A percentile compares a stretch with the other conserved stretches of the same genome.
These are phyloP conservation scores for Cryptococcus jaspeensis DNA, from an alignment of 1,284 basidiomycete species.

Conservation along the genomic window DNA sequence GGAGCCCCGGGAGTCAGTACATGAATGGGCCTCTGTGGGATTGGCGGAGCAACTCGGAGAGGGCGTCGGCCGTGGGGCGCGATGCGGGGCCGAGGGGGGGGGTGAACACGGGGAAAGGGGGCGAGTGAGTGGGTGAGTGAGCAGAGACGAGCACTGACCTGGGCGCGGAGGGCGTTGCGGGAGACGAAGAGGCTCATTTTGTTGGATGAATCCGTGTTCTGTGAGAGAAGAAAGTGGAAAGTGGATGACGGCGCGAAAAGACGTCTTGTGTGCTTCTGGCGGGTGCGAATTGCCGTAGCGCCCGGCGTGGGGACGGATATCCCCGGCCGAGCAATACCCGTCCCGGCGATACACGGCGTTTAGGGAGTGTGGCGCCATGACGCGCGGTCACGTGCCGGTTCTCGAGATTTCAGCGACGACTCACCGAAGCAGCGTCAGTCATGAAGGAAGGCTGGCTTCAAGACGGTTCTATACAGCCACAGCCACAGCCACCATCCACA, in stretches of 20 bases:
- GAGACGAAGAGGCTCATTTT: constrained; percentile 36
- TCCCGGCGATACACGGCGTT: too few relatives aligned
- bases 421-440: too few relatives aligned
- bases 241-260: background rate
- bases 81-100: too few relatives aligned
- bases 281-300: too few relatives aligned
- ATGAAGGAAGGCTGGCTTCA: background rate
- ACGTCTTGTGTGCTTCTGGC: background rate
- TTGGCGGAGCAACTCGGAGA: background rate
- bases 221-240: constrained; percentile 1
- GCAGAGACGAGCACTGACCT: constrained; percentile 24
- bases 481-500: too few relatives aligned
- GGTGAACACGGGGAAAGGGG: too few relatives aligned
- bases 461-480: background rate
- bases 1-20: too few relatives aligned
- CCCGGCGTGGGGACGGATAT: too few relatives aligned
- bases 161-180: constrained; percentile 33
- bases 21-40: background rate
- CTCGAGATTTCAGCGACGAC: background rate
- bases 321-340: too few relatives aligned
- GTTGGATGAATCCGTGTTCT: background rate
- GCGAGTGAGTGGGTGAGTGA: background rate
- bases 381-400: background rate
- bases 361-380: background rate
- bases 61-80: background rate